Base-by-base conservation (phyloP, 768 basidiomycete species). In the Plicaturopsis crispa region DNA sequence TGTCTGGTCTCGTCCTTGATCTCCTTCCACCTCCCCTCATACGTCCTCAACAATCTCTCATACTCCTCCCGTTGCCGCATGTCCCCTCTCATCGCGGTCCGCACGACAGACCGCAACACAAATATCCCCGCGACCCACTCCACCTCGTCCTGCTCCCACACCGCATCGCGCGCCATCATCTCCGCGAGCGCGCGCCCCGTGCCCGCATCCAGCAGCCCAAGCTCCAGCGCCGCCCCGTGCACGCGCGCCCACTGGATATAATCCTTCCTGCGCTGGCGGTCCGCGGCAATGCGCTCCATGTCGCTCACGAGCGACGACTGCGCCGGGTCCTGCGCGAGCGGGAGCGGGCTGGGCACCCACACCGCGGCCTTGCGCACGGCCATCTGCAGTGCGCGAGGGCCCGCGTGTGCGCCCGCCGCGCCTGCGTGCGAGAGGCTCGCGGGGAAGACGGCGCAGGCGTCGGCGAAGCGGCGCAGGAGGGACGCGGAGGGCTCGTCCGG, bases 21-120 rank as follows among this genome's bases (percentile, higher is more conserved):
- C 52, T 80, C 78, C 51, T 80, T 80, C 78, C 78, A 80, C 38
- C 77, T 57, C n/a, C 69, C 61, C 48, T 80, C 78, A 50, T 80
- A 80, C 5, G 65, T 69, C 30, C 66, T 61, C 51, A 80, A 38
- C 16, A 80, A 47, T 21, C 70, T 70, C 38, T 72, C 75, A 49
- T 76, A 79, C 41, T 75, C 68, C 30, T 69, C 63, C 43, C 70
- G 59, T 44, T 72, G 67, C 43, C 64, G 57, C 36, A 61, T 52
- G 49, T 70, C 66, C n/a, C 65, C 65, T 31, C 68, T 54, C 52
- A 69, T 63, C 1, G 66, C 69, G 13, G 71, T 72, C 40, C 77
- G 60, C 40, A 80, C 79, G 30, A 80, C 65, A 23, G 74, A 72
- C 7, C 73, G 58, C 40, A 80, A 51, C 18, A 78, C 67, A 46